Base-by-base conservation (phyloP, 2,329 filamentous ascomycete genomes). In the Teratosphaeriaceae sp. region DNA sequence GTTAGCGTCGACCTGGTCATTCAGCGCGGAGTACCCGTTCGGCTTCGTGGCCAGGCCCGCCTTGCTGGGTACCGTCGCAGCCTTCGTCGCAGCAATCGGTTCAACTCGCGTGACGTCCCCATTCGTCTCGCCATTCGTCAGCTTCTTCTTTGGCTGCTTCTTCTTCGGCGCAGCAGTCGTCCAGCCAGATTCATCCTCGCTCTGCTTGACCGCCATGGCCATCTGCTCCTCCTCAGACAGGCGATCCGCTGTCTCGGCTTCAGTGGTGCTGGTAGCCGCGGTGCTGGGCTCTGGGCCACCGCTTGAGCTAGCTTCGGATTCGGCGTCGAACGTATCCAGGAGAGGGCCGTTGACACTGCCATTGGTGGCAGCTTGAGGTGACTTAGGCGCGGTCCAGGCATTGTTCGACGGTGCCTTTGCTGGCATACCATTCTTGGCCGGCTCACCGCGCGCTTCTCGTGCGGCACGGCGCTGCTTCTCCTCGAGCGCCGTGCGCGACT, bases 391-490 rank as follows among this genome's bases (percentile, higher is more conserved):
- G 38, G 65, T 65, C 79, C 79, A 82, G 20, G 72, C 72, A 61
- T 75, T 81, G 36, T 63, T 65, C 29, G 67, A 56, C n/a, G 72
- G 70, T 43, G 70, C 62, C 45, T 70, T 66, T 19, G 71, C 63
- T 35, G 69, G 65, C 24, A 77, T 63, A 49, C 89, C 88, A 55
- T 92, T 89, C 73, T 87, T 88, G 43, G 87, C 85, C 34, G 86
- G 74, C 53, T 85, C 80, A 48, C 88, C 88, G 64, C 94, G 88
- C 38, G 86, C 79, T 61, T 88, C 78, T 52, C 90, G 81, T 43
- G 88, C 88, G 47, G 77, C 75, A 49, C 88, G 84, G 51, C 88
- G 80, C 71, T 95, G 89, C 63, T 84, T 82, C 71, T 96, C 88
- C 57, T 86, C 73, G 47, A 85, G 73, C 27, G 71, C 70, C 69